Evolutionary conservation across 1,284 basidiomycete species (phyloP), one percentile per base, ranked within the genome.

Genomic region (Cystobasidium pallidum): DNA sequence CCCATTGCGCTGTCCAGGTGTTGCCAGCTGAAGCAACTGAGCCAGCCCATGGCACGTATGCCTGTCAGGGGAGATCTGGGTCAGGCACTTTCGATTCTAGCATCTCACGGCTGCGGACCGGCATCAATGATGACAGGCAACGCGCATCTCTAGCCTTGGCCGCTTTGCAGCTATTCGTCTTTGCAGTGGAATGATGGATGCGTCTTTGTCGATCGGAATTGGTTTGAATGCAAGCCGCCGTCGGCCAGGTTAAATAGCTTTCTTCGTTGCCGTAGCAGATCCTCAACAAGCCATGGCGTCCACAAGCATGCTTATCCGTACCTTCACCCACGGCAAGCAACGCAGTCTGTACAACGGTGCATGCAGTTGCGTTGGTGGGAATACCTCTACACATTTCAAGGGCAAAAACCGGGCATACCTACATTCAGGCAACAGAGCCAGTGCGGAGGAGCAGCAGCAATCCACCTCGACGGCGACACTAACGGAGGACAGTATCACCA

Each of bases 81-180:
- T 26, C 21, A 3, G 34, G 30, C 24, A 2, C 3, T 36, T 11
- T 3, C 54, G 36, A 49, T 15, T 19, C n/a, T 21, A 8, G 34
- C 45, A 43, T 64, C 47, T 51, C 62, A 64, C 62, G 43, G 45
- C 62, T 45, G 51, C 51, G 51, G 49, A 30, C 62, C 62, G n/a
- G 45, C 62, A 49, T 45, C 62, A 15, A 64, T 19, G 30, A 64
- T 64, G 15, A 64, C 62, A 24, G 36, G 49, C 13, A 47, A 30
- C 62, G 51, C 51, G 32, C 4, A 8, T 34, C 10, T 24, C 45
- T 11, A 54, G 24, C n/a, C n/a, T n/a, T n/a, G n/a, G n/a, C n/a
- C n/a, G n/a, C n/a, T n/a, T n/a, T n/a, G n/a, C n/a, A n/a, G n/a
- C n/a, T n/a, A n/a, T n/a, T n/a, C n/a, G n/a, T n/a, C n/a, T n/a